Base-by-base conservation (phyloP, 2,329 filamentous ascomycete genomes). In the Lachnum nothofagi region DNA sequence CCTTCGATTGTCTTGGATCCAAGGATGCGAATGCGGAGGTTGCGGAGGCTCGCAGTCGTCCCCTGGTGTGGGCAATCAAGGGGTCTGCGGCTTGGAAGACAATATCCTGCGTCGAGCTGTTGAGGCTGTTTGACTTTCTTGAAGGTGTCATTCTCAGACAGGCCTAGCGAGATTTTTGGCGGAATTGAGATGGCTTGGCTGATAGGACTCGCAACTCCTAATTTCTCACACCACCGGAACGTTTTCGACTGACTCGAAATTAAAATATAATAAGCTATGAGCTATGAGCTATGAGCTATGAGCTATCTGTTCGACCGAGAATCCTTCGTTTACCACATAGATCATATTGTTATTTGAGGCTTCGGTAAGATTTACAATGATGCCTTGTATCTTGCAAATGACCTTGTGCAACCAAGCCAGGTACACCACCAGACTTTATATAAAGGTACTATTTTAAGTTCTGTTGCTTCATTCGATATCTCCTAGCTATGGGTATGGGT, bases 11-110 rank as follows among this genome's bases (percentile, higher is more conserved):
- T 49, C 33, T 29, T 33, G 42, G 48, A 42, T 24, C 25, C 16
- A 35, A 7, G 27, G 17, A 17, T 10, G 17, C n/a, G n/a, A n/a
- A n/a, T n/a, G n/a, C n/a, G n/a, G n/a, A n/a, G n/a, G n/a, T n/a
- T 14, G 9, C 17, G 19, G 34, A 37, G 3, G 10, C n/a, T 23
- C 25, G 40, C 48, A 47, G 42, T 52, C 50, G 52, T 48, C 54
- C 52, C 51, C 46, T 24, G 46, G n/a, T 17, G 27, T 41, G 44
- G 51, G 49, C 44, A 17, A 31, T 19, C 16, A 16, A 29, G 39
- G n/a, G 10, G 8, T 37, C 34, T 37, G 34, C 34, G 17, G 17
- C 34, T 16, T 16, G 34, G 17, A 37, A 17, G 17, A 9, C 17
- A 20, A 19, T 17, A 17, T 16, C 19, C n/a, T 16, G 34, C 16